Percentiles rank a stretch among this genome's conserved stretches.
These are phyloP conservation scores for Gentiana dahurica DNA, from an alignment of 257 asterid species.

Conservation along the genomic window DNA sequence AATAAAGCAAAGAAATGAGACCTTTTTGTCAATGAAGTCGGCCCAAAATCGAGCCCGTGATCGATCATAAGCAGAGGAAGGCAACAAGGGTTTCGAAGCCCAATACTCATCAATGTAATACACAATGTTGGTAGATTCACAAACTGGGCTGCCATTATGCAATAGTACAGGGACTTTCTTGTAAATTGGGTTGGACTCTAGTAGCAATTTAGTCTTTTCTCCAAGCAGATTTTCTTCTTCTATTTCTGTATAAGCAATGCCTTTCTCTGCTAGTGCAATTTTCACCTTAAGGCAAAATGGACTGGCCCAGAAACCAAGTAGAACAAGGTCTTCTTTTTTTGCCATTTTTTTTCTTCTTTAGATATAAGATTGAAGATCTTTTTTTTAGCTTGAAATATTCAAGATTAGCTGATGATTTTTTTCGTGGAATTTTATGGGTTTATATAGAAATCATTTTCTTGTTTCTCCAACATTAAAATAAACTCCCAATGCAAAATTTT, in stretches of 20 bases:
- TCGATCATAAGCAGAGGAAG: constrained; percentile 44
- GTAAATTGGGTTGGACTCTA: constrained; percentile 57
- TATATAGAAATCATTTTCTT: neutral
- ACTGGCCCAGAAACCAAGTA: constrained; percentile 56
- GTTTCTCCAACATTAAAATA: neutral
- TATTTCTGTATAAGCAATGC: constrained; percentile 29
- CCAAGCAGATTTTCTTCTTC: constrained; percentile 56
- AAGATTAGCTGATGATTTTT: neutral
- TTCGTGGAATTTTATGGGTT: neutral
- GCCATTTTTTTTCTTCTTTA: constrained; percentile 25
- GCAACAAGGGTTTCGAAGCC: constrained; percentile 34
- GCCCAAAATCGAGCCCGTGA: constrained; percentile 72
- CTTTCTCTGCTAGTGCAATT: constrained; percentile 57
- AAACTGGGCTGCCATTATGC: constrained; percentile 48
- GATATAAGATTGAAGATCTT: neutral
- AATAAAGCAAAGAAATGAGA: neutral
- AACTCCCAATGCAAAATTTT: neutral
- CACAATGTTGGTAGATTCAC: constrained; percentile 65
- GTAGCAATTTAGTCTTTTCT: constrained; percentile 51
- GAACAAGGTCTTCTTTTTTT: constrained; percentile 25
- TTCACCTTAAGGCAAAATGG: constrained; percentile 47
- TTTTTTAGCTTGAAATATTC: neutral
- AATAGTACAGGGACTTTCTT: constrained; percentile 70
- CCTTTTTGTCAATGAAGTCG: constrained; percentile 78
- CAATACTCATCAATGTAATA: constrained; percentile 62